A percentile compares a stretch with the other conserved stretches of the same genome.
phyloP scores from a whole-genome alignment of 768 basidiomycete species.

The Candolleomyces aberdarensis region DNA sequence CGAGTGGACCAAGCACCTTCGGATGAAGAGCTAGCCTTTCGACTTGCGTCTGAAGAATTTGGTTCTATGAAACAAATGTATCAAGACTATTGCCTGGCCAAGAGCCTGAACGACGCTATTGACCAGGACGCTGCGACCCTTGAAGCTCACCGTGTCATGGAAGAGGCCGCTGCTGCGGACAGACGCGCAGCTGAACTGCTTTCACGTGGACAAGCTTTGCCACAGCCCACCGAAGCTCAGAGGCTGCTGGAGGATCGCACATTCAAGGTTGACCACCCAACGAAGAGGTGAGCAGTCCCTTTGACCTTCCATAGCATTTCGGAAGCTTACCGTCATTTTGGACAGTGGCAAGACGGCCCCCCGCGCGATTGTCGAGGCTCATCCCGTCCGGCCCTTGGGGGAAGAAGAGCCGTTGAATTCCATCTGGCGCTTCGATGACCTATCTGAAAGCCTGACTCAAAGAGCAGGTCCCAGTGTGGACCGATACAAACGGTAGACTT shows the following conservation, averaged over 20 bases:
- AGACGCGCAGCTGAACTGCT: conserved; percentile 3
- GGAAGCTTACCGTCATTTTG: not conserved
- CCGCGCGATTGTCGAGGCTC: not conserved
- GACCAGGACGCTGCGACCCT: not conserved
- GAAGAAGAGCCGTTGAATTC: not conserved
- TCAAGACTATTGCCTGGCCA: not conserved
- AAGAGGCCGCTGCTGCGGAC: conserved; percentile 12
- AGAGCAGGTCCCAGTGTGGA: conserved; percentile 5
- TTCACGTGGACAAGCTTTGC: not conserved
- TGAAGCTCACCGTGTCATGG: conserved; percentile 6
- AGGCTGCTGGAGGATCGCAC: conserved; percentile 1
- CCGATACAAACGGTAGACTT: conserved; percentile 1
- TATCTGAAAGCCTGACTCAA: not conserved
- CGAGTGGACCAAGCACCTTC: conserved; percentile 25
- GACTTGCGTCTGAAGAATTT: conserved; percentile 36
- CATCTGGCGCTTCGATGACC: not conserved
- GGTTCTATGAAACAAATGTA: conserved; percentile 1
- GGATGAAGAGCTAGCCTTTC: conserved; percentile 46
- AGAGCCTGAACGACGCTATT: conserved; percentile 3
- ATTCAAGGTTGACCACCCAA: not conserved
- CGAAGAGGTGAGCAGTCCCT: not conserved
- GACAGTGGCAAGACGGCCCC: not conserved
- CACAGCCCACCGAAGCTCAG: conserved; percentile 10
- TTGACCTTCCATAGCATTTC: not conserved
- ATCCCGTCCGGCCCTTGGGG: not conserved